These are phyloP conservation scores for Podaxis sp. DNA, from an alignment of 768 basidiomycete species.

Conservation along the genomic window DNA sequence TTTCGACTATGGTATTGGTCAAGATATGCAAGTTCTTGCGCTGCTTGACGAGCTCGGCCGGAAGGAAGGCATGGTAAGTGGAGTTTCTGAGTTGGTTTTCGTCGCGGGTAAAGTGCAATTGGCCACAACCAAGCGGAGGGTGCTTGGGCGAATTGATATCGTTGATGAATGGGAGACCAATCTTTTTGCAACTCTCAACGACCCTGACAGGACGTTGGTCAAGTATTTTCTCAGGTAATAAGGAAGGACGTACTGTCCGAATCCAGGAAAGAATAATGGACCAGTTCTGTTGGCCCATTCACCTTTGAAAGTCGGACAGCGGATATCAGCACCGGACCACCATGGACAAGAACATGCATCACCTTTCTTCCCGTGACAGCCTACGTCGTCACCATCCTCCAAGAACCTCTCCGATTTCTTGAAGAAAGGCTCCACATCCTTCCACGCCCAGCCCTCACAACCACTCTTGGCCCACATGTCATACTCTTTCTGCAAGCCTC, in stretches of 20 bases:
- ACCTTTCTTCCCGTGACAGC: constrained; percentile 26
- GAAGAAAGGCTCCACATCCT: constrained; percentile 59
- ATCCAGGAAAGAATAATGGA: constrained; percentile 59
- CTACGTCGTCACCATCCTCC: background rate
- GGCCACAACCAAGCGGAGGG: constrained; percentile 25
- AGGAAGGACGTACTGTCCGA: constrained; percentile 36
- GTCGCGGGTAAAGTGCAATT: constrained; percentile 23
- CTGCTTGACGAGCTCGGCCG: constrained; percentile 52
- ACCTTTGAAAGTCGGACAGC: constrained; percentile 25
- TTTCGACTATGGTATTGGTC: constrained; percentile 53
- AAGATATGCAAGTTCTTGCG: constrained; percentile 65
- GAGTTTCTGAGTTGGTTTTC: constrained; percentile 52
- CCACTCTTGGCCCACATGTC: constrained; percentile 40
- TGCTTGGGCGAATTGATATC: constrained; percentile 62
- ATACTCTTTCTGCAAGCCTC: constrained; percentile 25
- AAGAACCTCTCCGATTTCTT: constrained; percentile 62
- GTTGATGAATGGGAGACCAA: constrained; percentile 55
- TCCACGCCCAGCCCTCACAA: constrained; percentile 60
- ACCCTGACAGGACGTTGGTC: constrained; percentile 25
- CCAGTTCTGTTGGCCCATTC: constrained; percentile 45
- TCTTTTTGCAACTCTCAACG: constrained; percentile 48
- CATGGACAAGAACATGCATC: constrained; percentile 24
- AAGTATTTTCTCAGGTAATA: background rate
- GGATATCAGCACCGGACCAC: constrained; percentile 33
- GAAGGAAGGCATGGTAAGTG: constrained; percentile 66